Percentiles rank a stretch among this genome's conserved stretches.
Conservation (phyloP, 2,329 filamentous ascomycete genomes). For the Coniochaeta sp. region DNA sequence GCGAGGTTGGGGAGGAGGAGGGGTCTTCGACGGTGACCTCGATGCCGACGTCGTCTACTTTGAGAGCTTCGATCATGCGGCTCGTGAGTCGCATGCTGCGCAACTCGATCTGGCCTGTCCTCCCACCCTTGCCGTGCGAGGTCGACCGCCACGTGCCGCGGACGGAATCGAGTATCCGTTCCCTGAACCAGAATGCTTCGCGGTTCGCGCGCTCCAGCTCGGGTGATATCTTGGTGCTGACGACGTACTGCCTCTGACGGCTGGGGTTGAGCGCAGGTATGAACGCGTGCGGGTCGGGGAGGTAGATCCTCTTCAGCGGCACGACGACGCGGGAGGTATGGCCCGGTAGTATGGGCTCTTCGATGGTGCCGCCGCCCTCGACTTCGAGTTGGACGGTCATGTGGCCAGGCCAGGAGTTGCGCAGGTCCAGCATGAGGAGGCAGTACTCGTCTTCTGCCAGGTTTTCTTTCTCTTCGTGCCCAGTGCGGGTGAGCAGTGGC, state of each 20-base stretch:
- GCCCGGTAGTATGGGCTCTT: slow-evolving; percentile 56
- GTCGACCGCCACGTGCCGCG: slow-evolving; percentile 63
- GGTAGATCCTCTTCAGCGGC: slow-evolving; percentile 66
- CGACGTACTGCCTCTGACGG: slow-evolving; percentile 86
- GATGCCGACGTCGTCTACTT: slow-evolving; percentile 70
- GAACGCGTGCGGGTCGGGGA: slow-evolving; percentile 68
- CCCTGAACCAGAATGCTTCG: slow-evolving; percentile 88
- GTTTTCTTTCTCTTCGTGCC: slow-evolving; percentile 24
- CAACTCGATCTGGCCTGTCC: slow-evolving; percentile 66
- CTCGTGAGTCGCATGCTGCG: slow-evolving; percentile 65
- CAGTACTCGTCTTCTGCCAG: slow-evolving; percentile 59
- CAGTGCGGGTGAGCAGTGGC: slow-evolving; percentile 47
- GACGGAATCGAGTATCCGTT: slow-evolving; percentile 67
- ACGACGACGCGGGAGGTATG: slow-evolving; percentile 70
- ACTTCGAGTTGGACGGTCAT: slow-evolving; percentile 59
- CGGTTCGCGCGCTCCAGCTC: slow-evolving; percentile 71
- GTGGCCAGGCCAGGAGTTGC: slow-evolving; percentile 83
- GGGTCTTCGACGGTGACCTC: slow-evolving; percentile 47
- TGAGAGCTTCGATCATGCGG: slow-evolving; percentile 78
- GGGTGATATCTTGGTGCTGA: slow-evolving; percentile 73
- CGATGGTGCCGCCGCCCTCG: slow-evolving; percentile 39
- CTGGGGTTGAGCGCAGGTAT: slow-evolving; percentile 77
- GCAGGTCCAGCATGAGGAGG: slow-evolving; percentile 72
- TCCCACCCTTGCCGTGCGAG: slow-evolving; percentile 41
- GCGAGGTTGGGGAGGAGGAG: too few relatives aligned